Conservation (phyloP, 352 stramenopile genomes). For the Globisporangium megalacanthum region DNA sequence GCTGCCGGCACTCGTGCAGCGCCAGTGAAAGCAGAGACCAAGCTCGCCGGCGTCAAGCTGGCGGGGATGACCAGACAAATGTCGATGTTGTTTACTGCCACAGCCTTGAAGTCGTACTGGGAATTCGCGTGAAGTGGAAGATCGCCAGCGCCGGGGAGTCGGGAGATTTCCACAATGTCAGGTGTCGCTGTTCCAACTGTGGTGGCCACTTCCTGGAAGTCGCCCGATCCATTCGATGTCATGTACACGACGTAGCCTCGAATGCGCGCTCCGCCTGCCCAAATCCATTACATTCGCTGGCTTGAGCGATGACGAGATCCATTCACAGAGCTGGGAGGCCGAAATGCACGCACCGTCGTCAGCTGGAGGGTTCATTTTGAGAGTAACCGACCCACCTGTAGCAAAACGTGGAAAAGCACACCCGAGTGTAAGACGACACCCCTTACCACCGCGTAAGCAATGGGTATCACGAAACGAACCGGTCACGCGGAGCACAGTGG, state of each 20-base stretch:
- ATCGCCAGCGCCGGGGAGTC: constrained; percentile 16
- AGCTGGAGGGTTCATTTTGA: constrained; percentile 5
- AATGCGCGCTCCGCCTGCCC: constrained; percentile 40
- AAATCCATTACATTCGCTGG: too few relatives aligned
- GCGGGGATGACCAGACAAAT: constrained; percentile 26
- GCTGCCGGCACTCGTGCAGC: constrained; percentile 26
- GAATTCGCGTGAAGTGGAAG: constrained; percentile 25
- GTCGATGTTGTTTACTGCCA: constrained; percentile 43
- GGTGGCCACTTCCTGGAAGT: constrained; percentile 29
- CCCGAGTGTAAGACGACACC: not conserved
- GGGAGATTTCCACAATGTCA: constrained; percentile 28
- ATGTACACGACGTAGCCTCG: constrained; percentile 56
- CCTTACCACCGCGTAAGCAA: not conserved
- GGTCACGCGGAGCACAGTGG: constrained; percentile 4
- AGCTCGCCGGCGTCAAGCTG: constrained; percentile 11
- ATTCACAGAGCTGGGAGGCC: not conserved
- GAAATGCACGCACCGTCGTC: constrained; percentile 4
- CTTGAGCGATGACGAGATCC: not conserved
- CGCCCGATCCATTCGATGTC: constrained; percentile 19
- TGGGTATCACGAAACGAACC: not conserved
- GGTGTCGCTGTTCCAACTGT: constrained; percentile 18
- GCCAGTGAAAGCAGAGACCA: constrained; percentile 20
- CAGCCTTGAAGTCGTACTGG: constrained; percentile 43
- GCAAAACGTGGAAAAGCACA: not conserved
- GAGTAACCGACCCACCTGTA: constrained; percentile 7